Evolutionary conservation across 2,329 filamentous ascomycete species (phyloP), one percentile per base, ranked within the genome.

Genomic region (Trichoderma endophyticum): DNA sequence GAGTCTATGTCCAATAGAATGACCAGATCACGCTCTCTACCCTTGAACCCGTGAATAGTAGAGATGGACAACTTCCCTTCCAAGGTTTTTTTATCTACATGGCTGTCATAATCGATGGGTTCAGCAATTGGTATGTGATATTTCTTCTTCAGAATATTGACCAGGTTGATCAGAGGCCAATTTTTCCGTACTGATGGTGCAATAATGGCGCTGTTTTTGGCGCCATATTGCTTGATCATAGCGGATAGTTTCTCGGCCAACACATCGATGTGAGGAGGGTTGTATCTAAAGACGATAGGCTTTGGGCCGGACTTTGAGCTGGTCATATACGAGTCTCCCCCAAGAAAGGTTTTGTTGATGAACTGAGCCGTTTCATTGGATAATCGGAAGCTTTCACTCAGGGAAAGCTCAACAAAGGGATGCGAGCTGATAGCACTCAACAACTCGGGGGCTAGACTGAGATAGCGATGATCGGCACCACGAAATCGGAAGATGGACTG

Each of bases 21-120:
- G 4, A 80, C 57, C 2, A 81, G 67, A 43, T 78, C 72, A 18
- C 79, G 78, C 72, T 81, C 78, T 56, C 74, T 77, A 5, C 79
- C 65, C 56, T 81, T 81, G 72, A 81, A 81, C 51, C 80, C 77
- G 43, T 81, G 79, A 57, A 79, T 79, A 0, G 77, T 79, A 15
- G 78, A 79, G 12, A 79, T 71, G 11, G 77, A 77, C 24, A 80
- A 14, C 66, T 81, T 81, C 12, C 77, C 76, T 4, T 73, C 21
- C 6, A 76, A 77, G 6, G 79, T 76, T 3, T 30, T 67, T 21
- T 80, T 74, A 28, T 80, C 66, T 3, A 79, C 62, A 24, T 73
- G 66, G 6, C 67, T 65, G 6, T 72, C 39, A 1, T 72, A 59
- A 15, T 68, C 57, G 5, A 63, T 18, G 3, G 70, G 48, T 30